Percentiles rank a stretch among this genome's conserved stretches.
phyloP scores from a whole-genome alignment of 371 early-diverging fungal genomes.

The Mucor piriformis region DNA sequence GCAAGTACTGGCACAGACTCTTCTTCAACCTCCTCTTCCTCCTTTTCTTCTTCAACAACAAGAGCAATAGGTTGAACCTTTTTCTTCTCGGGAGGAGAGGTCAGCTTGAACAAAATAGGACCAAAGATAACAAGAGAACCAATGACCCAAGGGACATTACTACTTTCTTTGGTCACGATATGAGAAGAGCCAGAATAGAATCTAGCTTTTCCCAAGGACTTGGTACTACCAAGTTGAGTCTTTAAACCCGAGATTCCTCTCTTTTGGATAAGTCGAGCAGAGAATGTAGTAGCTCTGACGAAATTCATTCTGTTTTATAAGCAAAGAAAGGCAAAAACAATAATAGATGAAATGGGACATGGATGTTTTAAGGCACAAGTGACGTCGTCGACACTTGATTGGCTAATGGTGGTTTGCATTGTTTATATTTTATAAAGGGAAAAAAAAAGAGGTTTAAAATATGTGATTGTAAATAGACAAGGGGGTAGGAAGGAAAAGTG shows the following conservation, averaged over 20 bases:
- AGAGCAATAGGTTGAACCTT: background rate
- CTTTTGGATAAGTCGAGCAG: constrained; percentile 19
- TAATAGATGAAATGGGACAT: background rate
- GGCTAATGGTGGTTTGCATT: too few species aligned
- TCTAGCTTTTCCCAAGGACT: background rate
- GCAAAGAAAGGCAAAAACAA: background rate
- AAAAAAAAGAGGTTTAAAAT: too few species aligned
- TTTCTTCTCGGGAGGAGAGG: constrained; percentile 59
- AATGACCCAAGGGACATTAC: constrained; percentile 59
- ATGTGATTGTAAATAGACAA: too few species aligned
- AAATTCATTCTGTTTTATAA: constrained; percentile 15
- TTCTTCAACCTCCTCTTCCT: constrained; percentile 11
- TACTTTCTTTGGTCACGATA: constrained; percentile 13
- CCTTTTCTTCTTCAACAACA: constrained; percentile 3
- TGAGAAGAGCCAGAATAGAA: constrained; percentile 7
- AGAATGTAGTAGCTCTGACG: constrained; percentile 18
- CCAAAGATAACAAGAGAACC: constrained; percentile 64
- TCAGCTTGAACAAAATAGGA: constrained; percentile 61
- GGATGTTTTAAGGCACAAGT: too few species aligned
- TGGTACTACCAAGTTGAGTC: background rate
- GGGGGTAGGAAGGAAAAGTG: background rate
- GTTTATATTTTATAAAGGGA: too few species aligned
- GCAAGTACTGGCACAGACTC: constrained; percentile 5
- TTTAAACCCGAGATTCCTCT: constrained; percentile 11
- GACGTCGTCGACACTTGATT: too few species aligned